Evolutionary conservation across 352 stramenopile species (phyloP).

Genomic region (Blastocystis sp.): DNA sequence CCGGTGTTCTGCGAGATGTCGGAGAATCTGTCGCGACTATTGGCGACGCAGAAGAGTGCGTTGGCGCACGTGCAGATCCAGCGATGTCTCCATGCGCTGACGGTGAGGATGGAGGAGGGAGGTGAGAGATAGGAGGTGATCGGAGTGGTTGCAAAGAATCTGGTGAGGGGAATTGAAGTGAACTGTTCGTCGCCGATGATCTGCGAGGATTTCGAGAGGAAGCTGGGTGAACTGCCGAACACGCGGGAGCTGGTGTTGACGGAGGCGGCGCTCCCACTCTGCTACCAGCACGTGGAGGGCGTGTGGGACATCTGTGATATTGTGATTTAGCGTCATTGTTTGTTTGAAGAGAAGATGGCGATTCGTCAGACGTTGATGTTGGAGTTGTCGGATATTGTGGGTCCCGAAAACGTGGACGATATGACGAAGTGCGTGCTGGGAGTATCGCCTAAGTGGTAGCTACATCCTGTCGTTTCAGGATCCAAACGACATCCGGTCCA

Average conservation of each 20-base stretch:
- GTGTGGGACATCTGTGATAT: slow-evolving; percentile 34
- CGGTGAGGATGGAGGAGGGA: neutral
- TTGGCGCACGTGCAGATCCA: slow-evolving; percentile 9
- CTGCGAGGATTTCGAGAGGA: neutral
- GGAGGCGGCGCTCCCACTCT: slow-evolving; percentile 1
- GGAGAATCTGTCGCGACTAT: neutral
- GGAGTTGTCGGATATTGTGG: slow-evolving; percentile 40
- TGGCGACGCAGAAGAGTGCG: neutral
- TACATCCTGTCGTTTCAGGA: slow-evolving; percentile 52
- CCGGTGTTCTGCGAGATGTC: neutral
- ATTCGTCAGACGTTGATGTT: slow-evolving; percentile 38
- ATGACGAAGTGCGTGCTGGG: slow-evolving; percentile 32
- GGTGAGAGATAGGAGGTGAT: neutral
- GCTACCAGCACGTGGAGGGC: neutral
- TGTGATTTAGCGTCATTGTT: slow-evolving; percentile 46
- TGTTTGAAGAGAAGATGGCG: neutral
- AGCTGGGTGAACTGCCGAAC: neutral
- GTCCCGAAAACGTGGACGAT: slow-evolving; percentile 37
- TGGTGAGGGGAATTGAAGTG: neutral
- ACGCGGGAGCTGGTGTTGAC: slow-evolving; percentile 3
- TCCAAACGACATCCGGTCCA: slow-evolving; percentile 17
- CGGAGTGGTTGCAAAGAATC: neutral
- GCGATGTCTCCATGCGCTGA: slow-evolving; percentile 18
- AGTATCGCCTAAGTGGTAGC: neutral
- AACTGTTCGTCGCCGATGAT: neutral